A percentile compares a stretch with the other conserved stretches of the same genome.
These are phyloP conservation scores for Mycosphaerella sp. DNA, from an alignment of 2,329 filamentous ascomycete species.

Conservation along the genomic window DNA sequence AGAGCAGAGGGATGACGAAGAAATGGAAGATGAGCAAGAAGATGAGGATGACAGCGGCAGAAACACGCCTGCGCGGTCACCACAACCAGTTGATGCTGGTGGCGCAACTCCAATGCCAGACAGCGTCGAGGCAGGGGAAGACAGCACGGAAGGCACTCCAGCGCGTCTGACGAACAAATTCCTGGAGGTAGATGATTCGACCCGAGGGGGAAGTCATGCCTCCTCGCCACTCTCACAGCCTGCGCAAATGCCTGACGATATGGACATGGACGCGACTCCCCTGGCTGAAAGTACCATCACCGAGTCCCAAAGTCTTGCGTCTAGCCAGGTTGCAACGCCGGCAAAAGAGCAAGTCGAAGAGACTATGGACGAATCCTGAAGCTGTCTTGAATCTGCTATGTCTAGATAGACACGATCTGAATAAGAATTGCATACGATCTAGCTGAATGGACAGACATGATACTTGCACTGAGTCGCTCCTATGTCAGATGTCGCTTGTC, in stretches of 20 bases:
- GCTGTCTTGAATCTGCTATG: background rate
- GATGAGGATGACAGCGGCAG: constrained; percentile 40
- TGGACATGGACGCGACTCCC: constrained; percentile 27
- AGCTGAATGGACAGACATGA: too few species aligned
- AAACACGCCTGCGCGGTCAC: constrained; percentile 41
- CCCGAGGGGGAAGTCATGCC: constrained; percentile 20
- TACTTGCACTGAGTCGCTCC: too few species aligned
- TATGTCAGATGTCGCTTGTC: too few species aligned
- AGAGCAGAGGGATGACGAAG: constrained; percentile 68
- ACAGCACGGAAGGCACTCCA: constrained; percentile 12
- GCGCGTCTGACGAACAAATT: constrained; percentile 27
- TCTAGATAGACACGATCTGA: background rate
- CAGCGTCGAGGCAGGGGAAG: constrained; percentile 25
- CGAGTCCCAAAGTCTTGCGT: constrained; percentile 19
- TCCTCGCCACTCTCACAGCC: constrained; percentile 22
- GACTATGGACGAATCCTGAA: constrained; percentile 25
- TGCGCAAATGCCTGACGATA: constrained; percentile 23
- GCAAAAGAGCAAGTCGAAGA: constrained; percentile 19
- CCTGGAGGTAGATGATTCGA: constrained; percentile 28
- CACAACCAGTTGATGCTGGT: constrained; percentile 21
- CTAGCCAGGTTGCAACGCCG: constrained; percentile 17
- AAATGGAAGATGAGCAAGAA: constrained; percentile 51
- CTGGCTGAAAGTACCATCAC: constrained; percentile 4
- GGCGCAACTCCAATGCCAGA: constrained; percentile 39
- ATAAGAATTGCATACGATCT: too few species aligned